phyloP scores from a whole-genome alignment of 768 basidiomycete genomes.

The Rubroboletus satanas region DNA sequence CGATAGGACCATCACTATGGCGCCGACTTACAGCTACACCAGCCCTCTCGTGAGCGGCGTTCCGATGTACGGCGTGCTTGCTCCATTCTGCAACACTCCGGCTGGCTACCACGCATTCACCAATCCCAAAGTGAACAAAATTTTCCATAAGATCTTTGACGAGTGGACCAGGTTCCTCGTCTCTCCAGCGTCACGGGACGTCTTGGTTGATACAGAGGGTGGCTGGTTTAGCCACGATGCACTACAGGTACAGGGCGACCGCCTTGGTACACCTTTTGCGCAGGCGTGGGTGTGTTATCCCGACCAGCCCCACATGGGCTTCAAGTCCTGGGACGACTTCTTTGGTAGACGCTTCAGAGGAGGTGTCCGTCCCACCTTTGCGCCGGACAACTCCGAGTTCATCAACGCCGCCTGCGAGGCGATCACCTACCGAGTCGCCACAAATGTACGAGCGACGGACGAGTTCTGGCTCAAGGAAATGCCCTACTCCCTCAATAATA shows the following conservation, averaged over 20 bases:
- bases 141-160: constrained; percentile 19
- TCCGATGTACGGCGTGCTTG: constrained; percentile 22
- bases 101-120: constrained; percentile 24
- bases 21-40: constrained; percentile 13
- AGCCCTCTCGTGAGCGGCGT: constrained; percentile 10
- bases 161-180: constrained; percentile 48
- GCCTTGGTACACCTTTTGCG: constrained; percentile 29
- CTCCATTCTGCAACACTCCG: constrained; percentile 22
- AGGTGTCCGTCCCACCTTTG: constrained; percentile 37
- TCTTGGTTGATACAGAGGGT: constrained; percentile 35
- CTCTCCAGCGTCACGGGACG: constrained; percentile 39
- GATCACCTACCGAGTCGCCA: constrained; percentile 39
- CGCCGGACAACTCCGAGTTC: constrained; percentile 24
- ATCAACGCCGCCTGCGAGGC: constrained; percentile 55
- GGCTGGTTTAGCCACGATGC: constrained; percentile 50
- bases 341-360: constrained; percentile 37
- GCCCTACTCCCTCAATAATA: constrained; percentile 53
- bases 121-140: constrained; percentile 40
- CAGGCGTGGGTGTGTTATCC: constrained; percentile 42
- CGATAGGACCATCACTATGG: constrained; percentile 13
- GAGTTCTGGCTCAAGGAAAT: constrained; percentile 60
- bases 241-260: not conserved
- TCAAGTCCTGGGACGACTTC: constrained; percentile 51
- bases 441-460: constrained; percentile 36
- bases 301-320: constrained; percentile 39